Conservation (phyloP, 768 basidiomycete species). For the Serendipita sp. region DNA sequence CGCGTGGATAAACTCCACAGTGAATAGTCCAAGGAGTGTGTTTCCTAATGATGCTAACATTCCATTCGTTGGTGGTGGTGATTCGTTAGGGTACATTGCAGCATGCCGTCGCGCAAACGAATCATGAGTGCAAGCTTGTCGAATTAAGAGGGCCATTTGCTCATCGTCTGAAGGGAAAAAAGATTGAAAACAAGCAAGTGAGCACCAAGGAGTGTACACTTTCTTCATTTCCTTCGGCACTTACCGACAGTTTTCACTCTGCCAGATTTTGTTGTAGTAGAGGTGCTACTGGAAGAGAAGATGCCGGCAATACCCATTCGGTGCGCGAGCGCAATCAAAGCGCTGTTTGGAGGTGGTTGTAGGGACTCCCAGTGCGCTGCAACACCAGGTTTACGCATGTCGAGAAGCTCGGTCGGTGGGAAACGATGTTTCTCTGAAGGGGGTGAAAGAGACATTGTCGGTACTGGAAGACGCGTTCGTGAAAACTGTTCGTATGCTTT, state of each 20-base stretch:
- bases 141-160: conserved; percentile 21
- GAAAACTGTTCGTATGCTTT: not conserved
- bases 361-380: conserved; percentile 37
- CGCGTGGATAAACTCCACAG: conserved; percentile 63
- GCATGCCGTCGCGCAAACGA: conserved; percentile 43
- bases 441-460: conserved; percentile 2
- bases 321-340: conserved; percentile 59
- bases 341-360: conserved; percentile 54
- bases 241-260: not conserved
- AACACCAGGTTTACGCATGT: conserved; percentile 2
- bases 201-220: conserved; percentile 1
- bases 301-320: conserved; percentile 53
- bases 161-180: conserved; percentile 28
- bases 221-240: not conserved
- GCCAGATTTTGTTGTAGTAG: not conserved
- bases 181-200: not conserved
- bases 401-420: not conserved
- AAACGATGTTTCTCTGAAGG: not conserved
- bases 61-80: conserved; percentile 48
- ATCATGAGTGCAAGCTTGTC: conserved; percentile 66
- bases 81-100: conserved; percentile 38
- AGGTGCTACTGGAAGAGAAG: not conserved
- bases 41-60: conserved; percentile 67
- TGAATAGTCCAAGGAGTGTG: conserved; percentile 77
- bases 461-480: not conserved